Percentiles rank a stretch among this genome's conserved stretches.
phyloP scores from a whole-genome alignment of 2,329 filamentous ascomycete species.

The Curvularia hawaiiensis region DNA sequence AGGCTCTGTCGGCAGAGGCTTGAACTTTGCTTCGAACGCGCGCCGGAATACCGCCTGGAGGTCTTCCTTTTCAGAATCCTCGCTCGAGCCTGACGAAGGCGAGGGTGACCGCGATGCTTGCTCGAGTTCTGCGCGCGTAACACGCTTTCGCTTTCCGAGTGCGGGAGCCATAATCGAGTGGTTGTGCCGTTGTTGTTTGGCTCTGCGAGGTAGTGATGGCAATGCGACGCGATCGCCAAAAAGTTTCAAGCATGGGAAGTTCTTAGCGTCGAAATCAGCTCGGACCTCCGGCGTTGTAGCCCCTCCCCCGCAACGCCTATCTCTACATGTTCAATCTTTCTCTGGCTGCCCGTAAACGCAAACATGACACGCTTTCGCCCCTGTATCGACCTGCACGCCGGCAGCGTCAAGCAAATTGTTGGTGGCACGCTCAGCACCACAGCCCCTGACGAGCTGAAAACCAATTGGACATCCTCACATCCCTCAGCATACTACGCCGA shows the following conservation, averaged over 20 bases:
- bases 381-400: slow-evolving; percentile 97
- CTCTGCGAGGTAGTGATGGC: background rate
- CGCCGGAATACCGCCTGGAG: slow-evolving; percentile 77
- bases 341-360: background rate
- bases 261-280: slow-evolving; percentile 23
- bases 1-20: slow-evolving; percentile 63
- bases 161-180: slow-evolving; percentile 42
- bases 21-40: slow-evolving; percentile 89
- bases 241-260: slow-evolving; percentile 14
- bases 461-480: slow-evolving; percentile 88
- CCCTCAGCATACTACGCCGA: slow-evolving; percentile 80
- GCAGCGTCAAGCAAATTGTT: slow-evolving; percentile 97
- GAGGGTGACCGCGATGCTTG: slow-evolving; percentile 34
- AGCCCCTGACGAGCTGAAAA: slow-evolving; percentile 64
- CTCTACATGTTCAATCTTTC: background rate
- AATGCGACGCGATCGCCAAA: slow-evolving; percentile 6
- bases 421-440: slow-evolving; percentile 75
- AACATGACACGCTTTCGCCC: slow-evolving; percentile 91
- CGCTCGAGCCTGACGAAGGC: slow-evolving; percentile 31
- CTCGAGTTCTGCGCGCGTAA: slow-evolving; percentile 40
- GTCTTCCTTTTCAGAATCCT: slow-evolving; percentile 52
- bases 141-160: slow-evolving; percentile 54
- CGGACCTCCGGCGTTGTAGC: slow-evolving; percentile 27
- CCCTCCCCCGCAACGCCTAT: slow-evolving; percentile 25
- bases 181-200: background rate